Evolutionary conservation across 768 basidiomycete genomes (phyloP), one percentile per base, ranked within the genome.

Genomic region (Pleurotus tuber-regium): DNA sequence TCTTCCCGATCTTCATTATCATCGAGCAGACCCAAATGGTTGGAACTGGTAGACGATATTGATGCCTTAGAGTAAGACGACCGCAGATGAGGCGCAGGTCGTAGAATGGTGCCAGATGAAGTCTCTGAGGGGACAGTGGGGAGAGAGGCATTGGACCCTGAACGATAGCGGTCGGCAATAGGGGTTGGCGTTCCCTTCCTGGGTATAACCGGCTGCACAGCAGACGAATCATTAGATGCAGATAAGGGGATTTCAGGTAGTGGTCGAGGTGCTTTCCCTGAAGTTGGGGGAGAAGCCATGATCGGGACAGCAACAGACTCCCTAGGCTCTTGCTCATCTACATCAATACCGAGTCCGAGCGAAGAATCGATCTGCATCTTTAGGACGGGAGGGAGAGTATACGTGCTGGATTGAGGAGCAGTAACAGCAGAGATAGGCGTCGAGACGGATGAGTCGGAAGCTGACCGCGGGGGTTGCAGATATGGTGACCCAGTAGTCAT

Each of bases 291-390:
- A 31, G 21, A 19, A n/a, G 35, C n/a, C 35, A 19, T 48, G 19
- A 25, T 25, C 10, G 46, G 46, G n/a, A 21, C 16, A 9, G 31
- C 5, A 21, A 11, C 2, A 31, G 23, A n/a, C 4, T n/a, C 29
- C 10, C 23, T 21, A 11, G 30, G 18, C n/a, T 8, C 63, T 21
- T 72, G 70, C 14, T 64, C 54, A 18, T 69, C 67, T 23, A 74
- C 58, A 1, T 69, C 72, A 35, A 73, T 55, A 9, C 61, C 64
- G 16, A 74, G 59, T 36, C 72, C 70, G 44, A 87, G 70, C 3
- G 79, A 73, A n/a, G 72, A 70, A 25, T 85, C 84, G 54, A 86
- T 82, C 21, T 76, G 70, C n/a, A 79, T 82, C 58, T 84, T 76
- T 50, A 87, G 65, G 35, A 80, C 71, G 16, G 83, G 83, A 2